phyloP scores from a whole-genome alignment of 140 eudicot species.

The Ambrosia hybrid region DNA sequence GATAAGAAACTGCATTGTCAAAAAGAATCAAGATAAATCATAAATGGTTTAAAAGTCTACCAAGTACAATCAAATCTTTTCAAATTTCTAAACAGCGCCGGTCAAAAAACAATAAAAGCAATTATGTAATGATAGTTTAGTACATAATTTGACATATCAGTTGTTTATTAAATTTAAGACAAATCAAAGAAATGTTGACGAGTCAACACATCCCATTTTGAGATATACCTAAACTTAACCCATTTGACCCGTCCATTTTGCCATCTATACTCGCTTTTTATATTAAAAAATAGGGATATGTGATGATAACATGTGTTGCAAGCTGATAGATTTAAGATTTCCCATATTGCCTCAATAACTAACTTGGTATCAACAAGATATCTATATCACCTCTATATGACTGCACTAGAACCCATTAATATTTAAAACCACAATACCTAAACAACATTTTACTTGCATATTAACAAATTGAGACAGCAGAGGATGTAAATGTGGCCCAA shows the following conservation, averaged over 20 bases:
- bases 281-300: background rate
- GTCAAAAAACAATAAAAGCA: too few species aligned
- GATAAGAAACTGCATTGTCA: too few species aligned
- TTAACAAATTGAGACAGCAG: too few species aligned
- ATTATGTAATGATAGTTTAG: too few species aligned
- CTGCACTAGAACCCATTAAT: background rate
- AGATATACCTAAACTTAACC: background rate
- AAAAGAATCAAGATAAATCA: too few species aligned
- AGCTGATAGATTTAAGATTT: background rate
- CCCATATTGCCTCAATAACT: conserved; percentile 9
- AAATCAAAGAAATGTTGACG: too few species aligned
- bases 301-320: background rate
- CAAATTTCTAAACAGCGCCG: too few species aligned
- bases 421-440: background rate
- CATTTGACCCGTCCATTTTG: background rate
- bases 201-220: background rate
- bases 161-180: too few species aligned
- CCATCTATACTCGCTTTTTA: background rate
- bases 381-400: background rate
- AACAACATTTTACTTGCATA: background rate
- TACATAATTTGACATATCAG: too few species aligned
- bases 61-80: too few species aligned
- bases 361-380: background rate
- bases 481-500: too few species aligned
- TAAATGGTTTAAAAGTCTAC: too few species aligned